Conservation (phyloP, 192 early-diverging fungal genomes). For the Coemansia sp. region DNA sequence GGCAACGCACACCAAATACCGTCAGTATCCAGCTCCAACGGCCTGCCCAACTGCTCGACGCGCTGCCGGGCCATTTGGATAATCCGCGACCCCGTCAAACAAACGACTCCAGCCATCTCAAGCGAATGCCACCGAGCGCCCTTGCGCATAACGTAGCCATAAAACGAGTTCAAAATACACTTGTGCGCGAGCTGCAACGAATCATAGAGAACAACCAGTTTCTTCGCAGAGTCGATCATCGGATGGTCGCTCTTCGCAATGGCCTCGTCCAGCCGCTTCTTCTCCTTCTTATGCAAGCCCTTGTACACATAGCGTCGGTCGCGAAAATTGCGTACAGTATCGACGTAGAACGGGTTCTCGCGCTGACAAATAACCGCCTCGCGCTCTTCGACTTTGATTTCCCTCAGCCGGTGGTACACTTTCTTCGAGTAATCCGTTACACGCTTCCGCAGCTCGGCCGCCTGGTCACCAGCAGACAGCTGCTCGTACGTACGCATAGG, state of each 20-base stretch:
- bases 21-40: slow-evolving; percentile 97
- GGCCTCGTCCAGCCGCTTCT: slow-evolving; percentile 79
- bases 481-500: slow-evolving; percentile 66
- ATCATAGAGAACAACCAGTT: slow-evolving; percentile 94
- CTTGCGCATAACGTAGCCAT: slow-evolving; percentile 99
- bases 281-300: slow-evolving; percentile 88
- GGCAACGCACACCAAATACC: slow-evolving; percentile 99
- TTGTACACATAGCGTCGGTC: slow-evolving; percentile 99
- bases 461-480: slow-evolving; percentile 68
- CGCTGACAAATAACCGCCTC: slow-evolving; percentile 95
- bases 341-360: slow-evolving; percentile 97
- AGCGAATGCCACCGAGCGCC: slow-evolving; percentile 98
- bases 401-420: slow-evolving; percentile 82
- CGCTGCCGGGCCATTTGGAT: slow-evolving; percentile 95
- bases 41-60: slow-evolving; percentile 90
- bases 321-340: slow-evolving; percentile 94
- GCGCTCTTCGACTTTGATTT: slow-evolving; percentile 78
- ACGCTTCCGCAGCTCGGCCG: slow-evolving; percentile 72
- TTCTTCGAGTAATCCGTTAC: slow-evolving; percentile 85
- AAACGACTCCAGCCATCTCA: slow-evolving; percentile 99
- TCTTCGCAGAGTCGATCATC: slow-evolving; percentile 79
- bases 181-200: slow-evolving; percentile 99
- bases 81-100: slow-evolving; percentile 92
- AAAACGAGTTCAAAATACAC: slow-evolving; percentile 93
- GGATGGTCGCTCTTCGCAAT: slow-evolving; percentile 63